Conservation (phyloP, 106 monocot genomes). For the Xerophyta viscosa region DNA sequence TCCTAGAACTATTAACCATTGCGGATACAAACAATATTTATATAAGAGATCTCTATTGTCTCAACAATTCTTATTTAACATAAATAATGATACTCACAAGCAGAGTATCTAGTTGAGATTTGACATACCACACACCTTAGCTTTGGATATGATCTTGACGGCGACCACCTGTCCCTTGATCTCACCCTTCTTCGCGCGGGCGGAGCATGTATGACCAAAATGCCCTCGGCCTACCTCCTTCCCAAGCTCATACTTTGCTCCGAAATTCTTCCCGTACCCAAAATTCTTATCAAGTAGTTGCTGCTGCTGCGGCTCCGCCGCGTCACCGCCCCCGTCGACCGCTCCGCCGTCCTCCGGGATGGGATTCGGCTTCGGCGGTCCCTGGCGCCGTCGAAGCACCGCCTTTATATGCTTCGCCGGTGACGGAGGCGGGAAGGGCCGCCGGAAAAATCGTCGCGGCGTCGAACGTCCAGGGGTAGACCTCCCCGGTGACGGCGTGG, state of each 20-base stretch:
- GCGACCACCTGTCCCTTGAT: slow-evolving; percentile 59
- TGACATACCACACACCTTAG: slow-evolving; percentile 55
- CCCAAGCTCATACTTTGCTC: slow-evolving; percentile 63
- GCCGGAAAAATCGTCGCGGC: slow-evolving; percentile 40
- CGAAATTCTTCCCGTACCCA: slow-evolving; percentile 63
- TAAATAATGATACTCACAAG: slow-evolving; percentile 1
- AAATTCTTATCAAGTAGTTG: slow-evolving; percentile 60
- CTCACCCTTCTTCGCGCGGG: slow-evolving; percentile 57
- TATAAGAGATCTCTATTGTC: neutral
- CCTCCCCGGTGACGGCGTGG: slow-evolving; percentile 37
- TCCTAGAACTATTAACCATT: too few species aligned
- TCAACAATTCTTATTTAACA: neutral
- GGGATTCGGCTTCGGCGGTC: slow-evolving; percentile 30
- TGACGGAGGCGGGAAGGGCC: slow-evolving; percentile 47
- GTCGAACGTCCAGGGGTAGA: slow-evolving; percentile 40
- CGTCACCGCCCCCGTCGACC: too few species aligned
- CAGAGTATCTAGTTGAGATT: neutral
- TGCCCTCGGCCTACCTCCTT: slow-evolving; percentile 77
- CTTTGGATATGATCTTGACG: slow-evolving; percentile 74
- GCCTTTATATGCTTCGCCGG: slow-evolving; percentile 53
- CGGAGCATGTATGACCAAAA: slow-evolving; percentile 72
- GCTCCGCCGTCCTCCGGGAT: slow-evolving; percentile 60
- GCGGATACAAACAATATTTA: too few species aligned
- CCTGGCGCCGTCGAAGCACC: slow-evolving; percentile 21
- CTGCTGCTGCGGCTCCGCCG: slow-evolving; percentile 9